Percentiles rank a stretch among this genome's conserved stretches.
Conservation (phyloP, 495 filamentous ascomycete species). For the Neurospora discreta region DNA sequence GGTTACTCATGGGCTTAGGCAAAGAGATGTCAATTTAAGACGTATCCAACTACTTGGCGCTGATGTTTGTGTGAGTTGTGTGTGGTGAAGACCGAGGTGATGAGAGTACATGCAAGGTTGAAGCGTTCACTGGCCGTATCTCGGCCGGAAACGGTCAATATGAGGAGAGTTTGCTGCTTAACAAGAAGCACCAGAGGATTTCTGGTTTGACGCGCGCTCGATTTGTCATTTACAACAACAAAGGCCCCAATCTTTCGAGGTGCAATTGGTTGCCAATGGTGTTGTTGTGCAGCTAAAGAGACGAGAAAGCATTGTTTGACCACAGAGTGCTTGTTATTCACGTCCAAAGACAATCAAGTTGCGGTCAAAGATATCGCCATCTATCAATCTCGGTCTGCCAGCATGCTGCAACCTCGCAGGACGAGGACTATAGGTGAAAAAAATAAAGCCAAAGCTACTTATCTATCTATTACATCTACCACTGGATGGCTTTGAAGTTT, state of each 20-base stretch:
- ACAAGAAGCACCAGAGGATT: not conserved
- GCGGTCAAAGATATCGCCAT: not conserved
- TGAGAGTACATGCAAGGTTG: not conserved
- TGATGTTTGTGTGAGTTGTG: not conserved
- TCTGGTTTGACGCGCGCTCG: not conserved
- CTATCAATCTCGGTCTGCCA: not conserved
- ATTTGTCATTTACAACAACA: not conserved
- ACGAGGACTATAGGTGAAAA: not conserved
- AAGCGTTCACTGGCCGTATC: not conserved
- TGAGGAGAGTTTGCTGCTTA: not conserved
- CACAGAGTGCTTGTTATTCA: not conserved
- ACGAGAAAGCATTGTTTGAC: not conserved
- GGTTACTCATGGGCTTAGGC: not conserved
- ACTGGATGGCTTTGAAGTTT: not conserved
- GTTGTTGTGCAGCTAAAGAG: not conserved
- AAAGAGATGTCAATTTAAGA: not conserved
- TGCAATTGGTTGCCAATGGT: not conserved
- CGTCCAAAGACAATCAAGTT: not conserved
- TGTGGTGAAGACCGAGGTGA: not conserved
- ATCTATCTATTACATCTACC: no score
- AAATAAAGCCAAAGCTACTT: not conserved
- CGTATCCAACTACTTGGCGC: not conserved
- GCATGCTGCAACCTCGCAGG: not conserved
- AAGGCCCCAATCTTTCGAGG: not conserved
- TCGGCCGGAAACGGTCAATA: not conserved